These are phyloP conservation scores for Colletotrichum sp. DNA, from an alignment of 2,329 filamentous ascomycete genomes.

Conservation along the genomic window DNA sequence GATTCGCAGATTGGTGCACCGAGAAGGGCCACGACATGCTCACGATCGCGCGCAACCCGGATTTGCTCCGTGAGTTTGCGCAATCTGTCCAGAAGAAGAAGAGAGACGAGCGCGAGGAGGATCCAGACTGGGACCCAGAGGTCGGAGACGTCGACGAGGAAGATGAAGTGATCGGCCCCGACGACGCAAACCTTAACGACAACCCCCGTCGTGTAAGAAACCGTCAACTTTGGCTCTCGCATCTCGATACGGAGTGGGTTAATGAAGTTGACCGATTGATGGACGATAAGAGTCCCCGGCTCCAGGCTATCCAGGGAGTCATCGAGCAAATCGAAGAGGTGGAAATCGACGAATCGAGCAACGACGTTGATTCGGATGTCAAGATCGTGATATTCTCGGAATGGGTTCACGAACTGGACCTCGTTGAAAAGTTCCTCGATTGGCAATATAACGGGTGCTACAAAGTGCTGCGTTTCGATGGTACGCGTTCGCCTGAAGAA, in stretches of 20 bases:
- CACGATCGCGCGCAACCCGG: too few species aligned
- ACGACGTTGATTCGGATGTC: not conserved
- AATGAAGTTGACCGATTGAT: too few species aligned
- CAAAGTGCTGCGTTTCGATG: not conserved
- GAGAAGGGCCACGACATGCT: accelerated
- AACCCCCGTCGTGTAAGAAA: not conserved
- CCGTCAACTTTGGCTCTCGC: not conserved
- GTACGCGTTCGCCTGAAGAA: not conserved
- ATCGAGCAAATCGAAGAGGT: not conserved
- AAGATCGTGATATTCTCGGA: not conserved
- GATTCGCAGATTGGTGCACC: too few species aligned
- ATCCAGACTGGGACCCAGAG: not conserved
- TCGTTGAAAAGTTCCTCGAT: not conserved
- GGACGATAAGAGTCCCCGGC: not conserved
- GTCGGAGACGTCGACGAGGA: not conserved
- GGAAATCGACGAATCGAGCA: not conserved
- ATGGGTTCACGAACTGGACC: not conserved
- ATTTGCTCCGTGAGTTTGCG: too few species aligned
- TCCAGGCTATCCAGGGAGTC: too few species aligned
- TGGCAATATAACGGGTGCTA: not conserved
- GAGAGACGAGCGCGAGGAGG: too few species aligned
- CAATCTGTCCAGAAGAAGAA: too few species aligned
- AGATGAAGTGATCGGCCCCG: not conserved
- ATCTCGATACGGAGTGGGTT: not conserved
- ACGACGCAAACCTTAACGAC: not conserved